Base-by-base conservation (phyloP, 495 filamentous ascomycete genomes). In the Penicillium flavigenum region DNA sequence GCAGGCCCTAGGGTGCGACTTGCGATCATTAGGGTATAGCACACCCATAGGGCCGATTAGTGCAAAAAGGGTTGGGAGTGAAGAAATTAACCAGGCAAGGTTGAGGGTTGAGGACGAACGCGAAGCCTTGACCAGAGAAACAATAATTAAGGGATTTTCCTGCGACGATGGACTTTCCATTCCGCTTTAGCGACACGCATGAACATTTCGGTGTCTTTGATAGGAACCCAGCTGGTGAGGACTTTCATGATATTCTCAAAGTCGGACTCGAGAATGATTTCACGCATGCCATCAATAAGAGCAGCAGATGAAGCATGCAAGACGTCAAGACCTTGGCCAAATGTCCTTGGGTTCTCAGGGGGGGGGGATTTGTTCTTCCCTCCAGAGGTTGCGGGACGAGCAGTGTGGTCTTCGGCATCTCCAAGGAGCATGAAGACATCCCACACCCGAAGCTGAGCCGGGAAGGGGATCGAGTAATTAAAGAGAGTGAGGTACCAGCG, bases 231-330 rank as follows among this genome's bases (percentile, higher is more conserved):
- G 55, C 88, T 90, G 39, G 94, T 99, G 57, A 99, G 82, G 26
- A 94, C 89, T 73, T 97, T 97, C 94, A 99, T 99, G 14, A 88
- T 87, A 64, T 96, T 95, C 72, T 99, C 94, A 65, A 99, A 99
- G 63, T 98, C 94, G 5, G 88, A 90, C 60, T 96, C 92, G 1
- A 99, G 81, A 19, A 98, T 78, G 51, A 96, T 92, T 38, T 96
- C 90, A 26, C 91, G 84, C 69, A 92, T 91, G 41, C 91, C 92
- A 64, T 96, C 91, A 43, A 99, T 93, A 10, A 99, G 81, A 9
- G 94, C 94, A 1, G 92, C 90, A 27, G 88, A 88, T 1, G 89
- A 88, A 32, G 94, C 94, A 72, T 99, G 94, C 7, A 99, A 78
- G 38, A 99, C 81, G 61, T 97, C 91, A 8, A 99, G 80, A 31